Base-by-base conservation (phyloP, 805 yeast genomes). In the Saturnispora ahearnii region DNA sequence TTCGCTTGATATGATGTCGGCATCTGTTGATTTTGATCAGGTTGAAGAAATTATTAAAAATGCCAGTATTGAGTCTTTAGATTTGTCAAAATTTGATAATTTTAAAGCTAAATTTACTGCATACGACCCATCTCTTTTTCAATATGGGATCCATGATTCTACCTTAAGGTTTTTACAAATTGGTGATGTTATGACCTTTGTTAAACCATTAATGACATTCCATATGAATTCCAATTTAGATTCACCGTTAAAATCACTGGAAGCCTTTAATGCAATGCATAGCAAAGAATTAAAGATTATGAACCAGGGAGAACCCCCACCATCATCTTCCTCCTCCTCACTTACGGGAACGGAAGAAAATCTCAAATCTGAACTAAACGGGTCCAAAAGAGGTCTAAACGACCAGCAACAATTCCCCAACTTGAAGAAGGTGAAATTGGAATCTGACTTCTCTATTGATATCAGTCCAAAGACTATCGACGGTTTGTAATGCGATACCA, bases 131-230 rank as follows among this genome's bases (percentile, higher is more conserved):
- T 68, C 68, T 38, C 65, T 81, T 49, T 69, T 81, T 4, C 73
- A 74, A 48, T 76, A 76, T 54, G 95, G 95, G 0, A 64, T 84
- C 5, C 81, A 79, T 49, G 81, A 77, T 46, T 74, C 74, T 37
- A 80, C 86, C 6, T 76, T 86, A 78, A 69, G 91, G 52, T 72
- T 82, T 22, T 65, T 87, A 67, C 91, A 86, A 62, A 78, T 85
- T 4, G 76, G 88, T 40, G 93, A 87, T 63, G 82, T 83, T 9
- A 84, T 88, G 87, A 73, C 88, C 0, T 78, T 79, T 53, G 71
- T 87, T 54, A 74, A 77, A 49, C 80, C 84, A 5, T 66, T 88
- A 49, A 80, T 86, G 79, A 59, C 45, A 5, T 46, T 40, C 24
- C 45, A 46, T 13, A 31, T 24, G 38, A 40, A 46, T 9, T 18